Evolutionary conservation across 768 basidiomycete species (phyloP).

Genomic region (Kondoa subrosea): DNA sequence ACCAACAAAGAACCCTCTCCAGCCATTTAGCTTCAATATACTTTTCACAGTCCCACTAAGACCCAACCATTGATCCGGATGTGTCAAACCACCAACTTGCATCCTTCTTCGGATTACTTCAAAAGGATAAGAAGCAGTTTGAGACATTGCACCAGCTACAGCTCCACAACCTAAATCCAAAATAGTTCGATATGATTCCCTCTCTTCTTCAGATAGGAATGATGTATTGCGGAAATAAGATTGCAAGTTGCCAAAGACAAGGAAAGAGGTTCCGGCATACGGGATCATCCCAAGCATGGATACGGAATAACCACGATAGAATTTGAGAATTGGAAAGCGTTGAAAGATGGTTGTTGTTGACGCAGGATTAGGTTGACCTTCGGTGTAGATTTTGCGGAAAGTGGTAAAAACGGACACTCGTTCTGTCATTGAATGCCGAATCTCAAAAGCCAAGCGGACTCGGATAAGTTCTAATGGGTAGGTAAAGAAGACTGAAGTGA

Average conservation of each 20-base stretch:
- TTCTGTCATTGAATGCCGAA: conserved; percentile 41
- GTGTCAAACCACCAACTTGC: conserved; percentile 79
- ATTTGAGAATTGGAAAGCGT: conserved; percentile 60
- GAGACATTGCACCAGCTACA: conserved; percentile 62
- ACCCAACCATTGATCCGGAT: conserved; percentile 56
- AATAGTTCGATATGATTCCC: conserved; percentile 29
- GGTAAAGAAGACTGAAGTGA: conserved; percentile 72
- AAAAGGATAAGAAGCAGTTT: conserved; percentile 85
- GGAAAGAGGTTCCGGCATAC: conserved; percentile 86
- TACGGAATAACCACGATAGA: conserved; percentile 94
- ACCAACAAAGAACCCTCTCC: conserved; percentile 80
- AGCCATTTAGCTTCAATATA: conserved; percentile 54
- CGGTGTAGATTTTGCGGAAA: conserved; percentile 46
- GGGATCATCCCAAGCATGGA: conserved; percentile 83
- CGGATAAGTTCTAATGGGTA: conserved; percentile 92
- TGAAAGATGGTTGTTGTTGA: conserved; percentile 37
- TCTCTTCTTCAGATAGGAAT: conserved; percentile 21
- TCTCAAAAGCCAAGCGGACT: conserved; percentile 79
- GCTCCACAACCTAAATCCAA: conserved; percentile 72
- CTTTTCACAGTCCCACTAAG: conserved; percentile 59
- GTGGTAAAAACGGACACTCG: conserved; percentile 40
- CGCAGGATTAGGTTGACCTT: conserved; percentile 34
- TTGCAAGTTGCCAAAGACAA: conserved; percentile 59
- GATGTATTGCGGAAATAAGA: conserved; percentile 41
- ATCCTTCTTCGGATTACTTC: conserved; percentile 80